Evolutionary conservation across 805 yeast genomes (phyloP).

Genomic region (Spathaspora passalidarum): DNA sequence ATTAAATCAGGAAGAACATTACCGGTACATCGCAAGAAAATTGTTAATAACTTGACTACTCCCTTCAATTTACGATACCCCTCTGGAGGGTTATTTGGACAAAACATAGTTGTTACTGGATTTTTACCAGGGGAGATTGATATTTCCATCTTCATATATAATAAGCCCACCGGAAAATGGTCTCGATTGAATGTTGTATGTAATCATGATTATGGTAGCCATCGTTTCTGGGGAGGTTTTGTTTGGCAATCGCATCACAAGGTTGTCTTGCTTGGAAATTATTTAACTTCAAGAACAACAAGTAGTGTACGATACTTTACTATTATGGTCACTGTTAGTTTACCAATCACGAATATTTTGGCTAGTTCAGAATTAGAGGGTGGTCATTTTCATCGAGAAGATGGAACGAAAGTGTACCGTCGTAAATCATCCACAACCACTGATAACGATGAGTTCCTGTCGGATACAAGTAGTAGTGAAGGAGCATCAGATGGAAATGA

Average conservation of each 20-base stretch:
- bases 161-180: constrained; percentile 60
- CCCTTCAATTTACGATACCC: constrained; percentile 54
- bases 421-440: constrained; percentile 3
- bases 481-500: constrained; percentile 4
- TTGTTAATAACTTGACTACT: constrained; percentile 18
- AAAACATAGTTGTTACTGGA: constrained; percentile 61
- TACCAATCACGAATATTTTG: constrained; percentile 52
- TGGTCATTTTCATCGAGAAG: constrained; percentile 19
- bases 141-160: constrained; percentile 48
- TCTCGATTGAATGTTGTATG: constrained; percentile 54
- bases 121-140: constrained; percentile 47
- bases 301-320: constrained; percentile 49
- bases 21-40: constrained; percentile 27
- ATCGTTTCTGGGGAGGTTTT: constrained; percentile 64
- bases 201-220: constrained; percentile 51
- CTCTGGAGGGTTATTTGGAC: constrained; percentile 63
- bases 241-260: constrained; percentile 80
- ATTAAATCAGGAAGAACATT: constrained; percentile 29
- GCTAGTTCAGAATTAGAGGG: constrained; percentile 42
- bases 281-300: constrained; percentile 41
- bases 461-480: constrained; percentile 9
- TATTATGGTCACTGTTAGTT: constrained; percentile 46
- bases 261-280: constrained; percentile 58
- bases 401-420: constrained; percentile 14
- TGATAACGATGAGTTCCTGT: constrained; percentile 2